These are phyloP conservation scores for Brassica napus DNA, from an alignment of 345 rosid species.

Conservation along the genomic window Da-Ae NC_063451.1:25398501-25399000, in stretches of 20 bases:
- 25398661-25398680: no score
- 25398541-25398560: no score
- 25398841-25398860: neutral
- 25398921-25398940: neutral
- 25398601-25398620: no score
- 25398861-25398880: neutral
- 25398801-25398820: neutral
- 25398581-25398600: no score
- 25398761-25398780: neutral
- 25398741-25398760: neutral
- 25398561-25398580: no score
- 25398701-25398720: neutral
- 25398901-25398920: neutral
- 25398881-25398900: neutral
- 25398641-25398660: no score
- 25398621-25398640: no score
- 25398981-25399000: neutral
- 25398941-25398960: neutral
- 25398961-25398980: neutral
- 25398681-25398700: no score
- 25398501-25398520: no score
- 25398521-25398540: no score
- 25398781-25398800: neutral
- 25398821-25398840: neutral
- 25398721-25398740: neutral